phyloP scores from a whole-genome alignment of 306 rosid species.

The Cicer yamashitae region DNA sequence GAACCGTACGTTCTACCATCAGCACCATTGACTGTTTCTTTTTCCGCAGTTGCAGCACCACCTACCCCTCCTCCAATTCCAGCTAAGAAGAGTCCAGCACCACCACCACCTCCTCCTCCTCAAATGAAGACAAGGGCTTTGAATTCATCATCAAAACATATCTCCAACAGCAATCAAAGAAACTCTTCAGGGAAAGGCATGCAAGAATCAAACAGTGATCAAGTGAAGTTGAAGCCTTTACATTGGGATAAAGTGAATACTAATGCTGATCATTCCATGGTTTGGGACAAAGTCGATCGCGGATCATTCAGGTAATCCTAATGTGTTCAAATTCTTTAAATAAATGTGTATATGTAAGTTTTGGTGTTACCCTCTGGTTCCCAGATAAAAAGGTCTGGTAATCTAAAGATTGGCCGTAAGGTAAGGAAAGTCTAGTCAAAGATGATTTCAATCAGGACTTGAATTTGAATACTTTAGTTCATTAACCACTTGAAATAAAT shows the following conservation, averaged over 20 bases:
- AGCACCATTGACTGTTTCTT: constrained; percentile 37
- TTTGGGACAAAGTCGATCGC: constrained; percentile 82
- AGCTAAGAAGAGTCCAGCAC: constrained; percentile 40
- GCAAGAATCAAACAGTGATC: constrained; percentile 49
- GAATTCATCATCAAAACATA: constrained; percentile 52
- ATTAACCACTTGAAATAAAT: too few relatives aligned
- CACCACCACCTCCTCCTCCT: constrained; percentile 60
- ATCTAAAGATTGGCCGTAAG: too few relatives aligned
- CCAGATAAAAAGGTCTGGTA: too few relatives aligned
- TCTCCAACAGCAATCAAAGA: constrained; percentile 15
- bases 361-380: too few relatives aligned
- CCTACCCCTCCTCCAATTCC: constrained; percentile 47
- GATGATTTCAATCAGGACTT: too few relatives aligned
- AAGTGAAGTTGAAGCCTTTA: constrained; percentile 78
- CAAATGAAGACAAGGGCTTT: constrained; percentile 41
- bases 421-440: too few relatives aligned
- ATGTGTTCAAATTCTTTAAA: background rate
- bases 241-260: constrained; percentile 93
- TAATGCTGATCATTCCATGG: constrained; percentile 84
- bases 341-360: background rate
- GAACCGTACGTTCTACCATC: constrained; percentile 44
- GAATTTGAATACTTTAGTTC: too few relatives aligned
- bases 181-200: constrained; percentile 55
- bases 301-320: constrained; percentile 82
- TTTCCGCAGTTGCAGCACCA: constrained; percentile 43